Evolutionary conservation across 495 filamentous ascomycete genomes (phyloP).

Genomic region (Apiosordaria backusii): DNA sequence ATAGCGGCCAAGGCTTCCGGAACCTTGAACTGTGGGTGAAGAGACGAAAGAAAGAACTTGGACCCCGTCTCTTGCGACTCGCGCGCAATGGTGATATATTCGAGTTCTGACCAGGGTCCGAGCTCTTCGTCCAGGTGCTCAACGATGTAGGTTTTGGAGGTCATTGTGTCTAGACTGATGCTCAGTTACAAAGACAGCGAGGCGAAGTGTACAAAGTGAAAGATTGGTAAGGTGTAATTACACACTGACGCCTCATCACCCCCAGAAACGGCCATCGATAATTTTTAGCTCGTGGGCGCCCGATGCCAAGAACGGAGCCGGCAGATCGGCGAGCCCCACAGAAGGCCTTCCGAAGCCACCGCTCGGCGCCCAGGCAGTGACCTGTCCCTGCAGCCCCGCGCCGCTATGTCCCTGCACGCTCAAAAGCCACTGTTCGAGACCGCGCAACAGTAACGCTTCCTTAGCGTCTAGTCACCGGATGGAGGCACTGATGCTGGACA

Average conservation of each 20-base stretch:
- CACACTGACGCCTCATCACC: no score
- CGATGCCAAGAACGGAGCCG: conserved; percentile 19
- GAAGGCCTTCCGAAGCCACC: neutral
- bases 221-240: neutral
- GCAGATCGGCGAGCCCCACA: conserved; percentile 13
- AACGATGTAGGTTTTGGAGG: conserved; percentile 70
- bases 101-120: conserved; percentile 87
- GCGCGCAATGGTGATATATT: conserved; percentile 79
- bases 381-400: neutral
- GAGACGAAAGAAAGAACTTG: conserved; percentile 79
- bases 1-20: conserved; percentile 58
- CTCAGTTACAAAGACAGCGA: neutral
- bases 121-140: conserved; percentile 93
- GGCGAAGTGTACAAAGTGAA: neutral
- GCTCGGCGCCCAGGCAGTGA: no score
- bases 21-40: conserved; percentile 63
- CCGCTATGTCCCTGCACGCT: neutral
- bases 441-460: neutral
- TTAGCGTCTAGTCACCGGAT: neutral
- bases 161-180: conserved; percentile 9
- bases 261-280: neutral
- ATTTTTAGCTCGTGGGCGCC: conserved; percentile 16
- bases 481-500: neutral
- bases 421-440: neutral
- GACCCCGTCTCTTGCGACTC: conserved; percentile 68